phyloP scores from a whole-genome alignment of 139 green algal species.

The Micractinium conductrix region DNA sequence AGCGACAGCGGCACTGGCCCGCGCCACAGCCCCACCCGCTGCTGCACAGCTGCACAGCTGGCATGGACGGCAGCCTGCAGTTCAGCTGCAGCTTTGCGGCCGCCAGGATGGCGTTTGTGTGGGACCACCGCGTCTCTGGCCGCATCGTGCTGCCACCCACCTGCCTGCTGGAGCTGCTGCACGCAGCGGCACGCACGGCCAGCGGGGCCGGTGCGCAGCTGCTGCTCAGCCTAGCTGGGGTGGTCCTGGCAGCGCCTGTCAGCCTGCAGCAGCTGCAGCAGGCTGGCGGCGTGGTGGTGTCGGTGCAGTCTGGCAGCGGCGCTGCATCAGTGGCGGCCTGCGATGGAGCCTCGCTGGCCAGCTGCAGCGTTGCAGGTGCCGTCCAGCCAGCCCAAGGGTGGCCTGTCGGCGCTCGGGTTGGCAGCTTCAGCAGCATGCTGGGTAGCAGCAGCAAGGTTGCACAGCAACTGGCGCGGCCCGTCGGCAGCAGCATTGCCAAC shows the following conservation, averaged over 20 bases:
- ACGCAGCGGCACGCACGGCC: constrained; percentile 28
- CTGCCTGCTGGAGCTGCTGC: constrained; percentile 66
- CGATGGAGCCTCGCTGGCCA: not conserved
- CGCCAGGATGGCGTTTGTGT: constrained; percentile 49
- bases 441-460: not conserved
- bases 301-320: not conserved
- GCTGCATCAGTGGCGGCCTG: not conserved
- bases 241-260: not conserved
- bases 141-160: constrained; percentile 60
- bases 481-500: not conserved
- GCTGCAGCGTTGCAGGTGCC: not conserved
- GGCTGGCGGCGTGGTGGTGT: not conserved
- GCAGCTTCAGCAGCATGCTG: not conserved
- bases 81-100: constrained; percentile 21
- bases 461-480: not conserved
- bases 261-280: not conserved
- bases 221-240: not conserved
- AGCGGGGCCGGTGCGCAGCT: not conserved
- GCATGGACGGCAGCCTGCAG: not conserved
- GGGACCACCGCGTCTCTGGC: constrained; percentile 56
- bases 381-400: not conserved
- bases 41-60: not conserved
- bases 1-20: constrained; percentile 26
- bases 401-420: too few relatives aligned
- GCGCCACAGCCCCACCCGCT: not conserved